Base-by-base conservation (phyloP, 495 filamentous ascomycete genomes). In the Neurospora sp. region DNA sequence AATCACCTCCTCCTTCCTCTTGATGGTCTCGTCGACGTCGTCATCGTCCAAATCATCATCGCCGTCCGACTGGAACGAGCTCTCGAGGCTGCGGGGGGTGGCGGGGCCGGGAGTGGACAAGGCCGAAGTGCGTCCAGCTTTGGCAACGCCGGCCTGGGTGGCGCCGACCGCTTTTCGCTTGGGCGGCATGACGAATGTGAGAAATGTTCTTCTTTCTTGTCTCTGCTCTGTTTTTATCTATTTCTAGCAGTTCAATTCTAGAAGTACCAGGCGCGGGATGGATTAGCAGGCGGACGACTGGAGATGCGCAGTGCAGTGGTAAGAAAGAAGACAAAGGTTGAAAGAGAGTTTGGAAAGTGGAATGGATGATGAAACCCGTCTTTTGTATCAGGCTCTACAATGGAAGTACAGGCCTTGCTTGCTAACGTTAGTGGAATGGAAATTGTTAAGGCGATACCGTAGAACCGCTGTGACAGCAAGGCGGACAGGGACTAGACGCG, bases 91-190 rank as follows among this genome's bases (percentile, higher is more conserved):
- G 77, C 89, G 88, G 40, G 88, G 89, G 9, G 88, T 88, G 69
- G 86, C 89, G 17, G 90, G 87, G 54, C 91, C 90, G 7, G 91
- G 91, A 24, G 91, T 92, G 39, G 90, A 88, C 71, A 88, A 83
- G 77, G 89, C 90, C 62, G 91, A 91, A 9, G 84, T 85, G 77
- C 86, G 88, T 70, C 86, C 87, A 39, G 85, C 83, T 75, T 88
- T 89, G 13, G 83, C 72, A 17, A 80, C 73, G n/a, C 85, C 88
- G 17, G 70, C 70, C 74, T 84, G 83, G 75, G 84, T 87, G 73
- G 84, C 86, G 88, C 81, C 84, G 74, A 88, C 81, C 70, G 92
- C 92, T 84, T 96, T 94, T 81, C 93, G 88, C 84, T 96, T 96
- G 9, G 87, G 85, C 66, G 92, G 90, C 92, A 94, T 94, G 71